Conservation (phyloP, 2,329 filamentous ascomycete species). For the Chrysoporthe deuterocubensis region DNA sequence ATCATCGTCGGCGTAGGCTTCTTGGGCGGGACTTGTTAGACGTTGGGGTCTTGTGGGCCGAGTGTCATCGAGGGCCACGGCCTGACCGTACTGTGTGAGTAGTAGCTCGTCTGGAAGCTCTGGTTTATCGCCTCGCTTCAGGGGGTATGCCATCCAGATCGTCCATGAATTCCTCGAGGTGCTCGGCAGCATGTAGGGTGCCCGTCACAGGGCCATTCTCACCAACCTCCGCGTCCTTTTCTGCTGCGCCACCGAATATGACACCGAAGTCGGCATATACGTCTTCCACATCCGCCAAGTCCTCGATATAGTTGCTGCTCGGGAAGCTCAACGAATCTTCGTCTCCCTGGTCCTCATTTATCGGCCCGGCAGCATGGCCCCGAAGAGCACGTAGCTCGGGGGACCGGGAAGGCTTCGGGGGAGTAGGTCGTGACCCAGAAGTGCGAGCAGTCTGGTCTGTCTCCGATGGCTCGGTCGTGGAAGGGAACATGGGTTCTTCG, state of each 20-base stretch:
- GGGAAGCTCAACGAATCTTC: conserved; percentile 54
- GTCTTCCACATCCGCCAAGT: conserved; percentile 49
- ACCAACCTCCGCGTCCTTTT: conserved; percentile 39
- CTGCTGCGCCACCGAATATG: conserved; percentile 47
- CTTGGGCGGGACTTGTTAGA: neutral
- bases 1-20: neutral
- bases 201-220: conserved; percentile 5
- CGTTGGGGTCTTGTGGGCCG: neutral
- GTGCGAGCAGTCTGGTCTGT: neutral
- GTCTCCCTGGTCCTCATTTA: conserved; percentile 37
- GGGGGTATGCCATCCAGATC: conserved; percentile 60
- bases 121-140: conserved; percentile 35
- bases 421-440: conserved; percentile 26
- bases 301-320: conserved; percentile 48
- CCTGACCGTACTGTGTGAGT: neutral
- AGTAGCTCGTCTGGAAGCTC: neutral
- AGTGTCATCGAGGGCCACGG: neutral
- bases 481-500: neutral
- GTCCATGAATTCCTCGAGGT: conserved; percentile 59
- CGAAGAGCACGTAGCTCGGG: conserved; percentile 39
- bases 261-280: conserved; percentile 61
- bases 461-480: too few relatives aligned
- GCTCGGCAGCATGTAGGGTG: conserved; percentile 34
- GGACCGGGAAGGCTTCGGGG: conserved; percentile 36
- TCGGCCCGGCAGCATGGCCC: conserved; percentile 30